Evolutionary conservation across 768 basidiomycete species (phyloP).

Genomic region (Baorangia bicolor): DNA sequence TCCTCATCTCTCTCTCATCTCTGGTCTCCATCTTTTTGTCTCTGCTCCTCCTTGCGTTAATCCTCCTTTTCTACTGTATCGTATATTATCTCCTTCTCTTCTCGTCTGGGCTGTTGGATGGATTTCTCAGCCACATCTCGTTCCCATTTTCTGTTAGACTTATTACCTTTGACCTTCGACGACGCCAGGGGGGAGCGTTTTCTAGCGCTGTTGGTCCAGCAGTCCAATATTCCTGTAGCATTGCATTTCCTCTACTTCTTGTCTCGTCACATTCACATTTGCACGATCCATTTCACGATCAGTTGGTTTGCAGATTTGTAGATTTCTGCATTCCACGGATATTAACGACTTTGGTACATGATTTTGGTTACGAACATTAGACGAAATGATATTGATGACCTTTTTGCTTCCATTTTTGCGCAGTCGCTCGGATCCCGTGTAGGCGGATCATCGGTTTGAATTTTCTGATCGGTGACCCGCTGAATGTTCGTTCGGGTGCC

Average conservation of each 20-base stretch:
- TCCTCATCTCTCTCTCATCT: constrained; percentile 16
- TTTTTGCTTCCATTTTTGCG: constrained; percentile 13
- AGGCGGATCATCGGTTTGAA: constrained; percentile 13
- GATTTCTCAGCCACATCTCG: constrained; percentile 30
- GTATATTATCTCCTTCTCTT: constrained; percentile 30
- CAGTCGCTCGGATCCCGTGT: not conserved
- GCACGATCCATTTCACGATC: constrained; percentile 15
- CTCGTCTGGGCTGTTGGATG: constrained; percentile 30
- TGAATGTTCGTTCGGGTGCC: not conserved
- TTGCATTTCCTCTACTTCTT: constrained; percentile 27
- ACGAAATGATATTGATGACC: constrained; percentile 28
- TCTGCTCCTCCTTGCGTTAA: constrained; percentile 35
- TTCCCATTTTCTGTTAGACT: constrained; percentile 31
- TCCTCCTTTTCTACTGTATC: constrained; percentile 28
- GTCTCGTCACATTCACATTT: constrained; percentile 12
- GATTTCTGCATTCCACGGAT: constrained; percentile 30
- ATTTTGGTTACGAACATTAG: constrained; percentile 25
- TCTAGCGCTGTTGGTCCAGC: constrained; percentile 30
- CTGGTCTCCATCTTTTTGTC: constrained; percentile 16
- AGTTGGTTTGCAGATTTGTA: constrained; percentile 29
- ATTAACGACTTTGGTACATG: constrained; percentile 23
- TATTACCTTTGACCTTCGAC: constrained; percentile 38
- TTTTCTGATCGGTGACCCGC: constrained; percentile 10
- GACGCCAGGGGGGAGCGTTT: constrained; percentile 35
- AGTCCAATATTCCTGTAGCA: constrained; percentile 35